Evolutionary conservation across 805 yeast species (phyloP), one percentile per base, ranked within the genome.

Genomic region (Metschnikowia kunwiensis): DNA sequence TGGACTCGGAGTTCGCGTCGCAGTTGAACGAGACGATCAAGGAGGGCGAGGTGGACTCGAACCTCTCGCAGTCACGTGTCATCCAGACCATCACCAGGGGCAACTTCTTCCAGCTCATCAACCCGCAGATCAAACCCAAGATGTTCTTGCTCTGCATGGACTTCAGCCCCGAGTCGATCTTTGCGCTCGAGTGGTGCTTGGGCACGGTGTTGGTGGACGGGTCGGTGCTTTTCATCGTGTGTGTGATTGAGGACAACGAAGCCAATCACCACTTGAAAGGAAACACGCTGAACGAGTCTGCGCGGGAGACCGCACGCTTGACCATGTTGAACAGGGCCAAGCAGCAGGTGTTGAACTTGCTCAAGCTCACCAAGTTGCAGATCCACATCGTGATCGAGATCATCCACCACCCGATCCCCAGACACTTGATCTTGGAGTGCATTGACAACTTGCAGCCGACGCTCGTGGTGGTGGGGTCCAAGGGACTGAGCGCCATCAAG

Each of bases 161-260:
- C 56, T 73, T 83, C 44, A 79, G 91, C 3, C 83, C 86, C 0
- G 96, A 87, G 55, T 81, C 95, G 2, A 70, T 72, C 24, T 84
- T 83, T 58, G 93, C 96, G 0, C 67, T 89, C 15, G 93, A 86
- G 51, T 88, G 96, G 84, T 77, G 88, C 27, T 70, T 89, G 48
- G 97, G 97, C 2, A 77, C 95, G 0, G 82, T 87, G 0, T 68
- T 88, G 30, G 82, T 80, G 15, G 88, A 86, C 52, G 93, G 93
- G 0, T 83, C 87, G 36, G 86, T 88, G 0, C 60, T 88, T 36
- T 86, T 84, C 55, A 75, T 86, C 14, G 77, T 86, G 17, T 75
- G 76, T 47, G 81, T 76, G 9, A 68, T 72, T 38, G 52, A 50
- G 27, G 74, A 68, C 13, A 67, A 57, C 43, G 73, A 67, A 43